phyloP scores from a whole-genome alignment of 306 rosid species.

The Glycyrrhiza uralensis region DNA sequence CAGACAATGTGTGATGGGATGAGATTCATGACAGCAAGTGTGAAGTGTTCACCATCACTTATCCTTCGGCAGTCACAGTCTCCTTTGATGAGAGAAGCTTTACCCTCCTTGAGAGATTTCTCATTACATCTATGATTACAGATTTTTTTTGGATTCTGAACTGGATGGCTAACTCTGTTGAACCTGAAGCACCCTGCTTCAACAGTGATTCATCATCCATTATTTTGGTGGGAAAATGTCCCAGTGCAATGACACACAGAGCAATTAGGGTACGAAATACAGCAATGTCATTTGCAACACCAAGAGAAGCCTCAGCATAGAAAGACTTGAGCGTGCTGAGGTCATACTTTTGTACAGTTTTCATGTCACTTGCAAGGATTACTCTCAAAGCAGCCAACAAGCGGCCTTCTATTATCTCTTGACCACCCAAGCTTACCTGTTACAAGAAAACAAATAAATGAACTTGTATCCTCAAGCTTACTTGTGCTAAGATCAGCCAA shows the following conservation, averaged over 20 bases:
- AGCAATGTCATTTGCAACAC: conserved; percentile 67
- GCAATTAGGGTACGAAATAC: conserved; percentile 70
- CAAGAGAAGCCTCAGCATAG: conserved; percentile 80
- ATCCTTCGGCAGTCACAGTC: conserved; percentile 41
- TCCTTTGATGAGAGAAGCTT: conserved; percentile 63
- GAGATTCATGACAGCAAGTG: conserved; percentile 7
- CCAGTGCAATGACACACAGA: conserved; percentile 78
- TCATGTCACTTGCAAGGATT: conserved; percentile 49
- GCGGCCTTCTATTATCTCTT: conserved; percentile 72
- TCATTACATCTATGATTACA: conserved; percentile 66
- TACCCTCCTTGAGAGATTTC: conserved; percentile 72
- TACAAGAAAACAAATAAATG: not conserved
- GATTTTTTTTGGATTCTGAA: conserved; percentile 87
- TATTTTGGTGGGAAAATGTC: conserved; percentile 88
- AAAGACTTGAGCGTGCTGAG: conserved; percentile 59
- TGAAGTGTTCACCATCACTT: conserved; percentile 7
- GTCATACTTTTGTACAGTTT: conserved; percentile 54
- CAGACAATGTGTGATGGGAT: not conserved
- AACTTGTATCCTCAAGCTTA: not conserved
- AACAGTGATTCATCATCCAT: conserved; percentile 76
- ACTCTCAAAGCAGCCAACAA: conserved; percentile 83
- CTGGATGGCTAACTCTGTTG: conserved; percentile 67
- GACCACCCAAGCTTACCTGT: conserved; percentile 84
- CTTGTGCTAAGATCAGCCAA: not conserved
- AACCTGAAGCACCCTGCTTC: conserved; percentile 52